Evolutionary conservation across 228 moss, liverwort and hornwort genomes (phyloP), one percentile per base, ranked within the genome.

Genomic region (Sphagnum fallax): DNA sequence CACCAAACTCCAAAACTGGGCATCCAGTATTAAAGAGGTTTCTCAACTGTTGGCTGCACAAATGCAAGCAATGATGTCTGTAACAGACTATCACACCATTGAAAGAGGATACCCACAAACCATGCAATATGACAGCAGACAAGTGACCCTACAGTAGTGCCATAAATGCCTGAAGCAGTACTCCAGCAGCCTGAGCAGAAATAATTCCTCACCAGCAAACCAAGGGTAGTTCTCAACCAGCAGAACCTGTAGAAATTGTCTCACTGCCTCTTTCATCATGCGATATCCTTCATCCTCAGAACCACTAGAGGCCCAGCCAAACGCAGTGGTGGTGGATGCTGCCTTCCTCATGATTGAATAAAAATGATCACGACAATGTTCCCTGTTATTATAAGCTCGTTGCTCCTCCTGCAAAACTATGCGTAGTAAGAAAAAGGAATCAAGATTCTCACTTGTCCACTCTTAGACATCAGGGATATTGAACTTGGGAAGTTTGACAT

Each of bases 351-450:
- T 77, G n/a, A 89, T 79, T 51, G 86, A 80, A 73, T 89, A 89
- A 53, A 89, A 89, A 69, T 85, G 89, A 72, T 89, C 89, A 69
- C 89, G 86, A 62, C 86, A 89, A 62, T 77, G 89, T 63, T 89
- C 89, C 70, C 89, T 82, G 64, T 89, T 89, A 69, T 89, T 89
- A 76, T 89, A 89, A 75, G 83, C 86, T 60, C 85, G 81, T 76
- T 85, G 85, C 67, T 83, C 89, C 72, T 89, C 86, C 89, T 89
- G 75, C 75, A 83, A 69, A 32, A 32, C 32, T 32, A 32, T 32
- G 2, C 2, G 2, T 47, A 4, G 16, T 32, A 32, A 32, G 32
- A 32, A 32, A 32, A 32, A 64, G 5, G 14, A 64, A 10, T 32
- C 8, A 4, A 4, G 14, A 64, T 13, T 64, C 9, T 12, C 10